phyloP scores from a whole-genome alignment of 306 rosid genomes.

The peach (Prunus persica) region Prunus_persica_NCBIv2 NC_034011.1:25306001-25306500 shows the following conservation, averaged over 20 bases:
- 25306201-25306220: slow-evolving; percentile 65
- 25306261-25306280: slow-evolving; percentile 75
- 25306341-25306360: slow-evolving; percentile 88
- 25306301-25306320: slow-evolving; percentile 98
- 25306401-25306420: slow-evolving; percentile 96
- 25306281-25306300: slow-evolving; percentile 92
- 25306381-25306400: slow-evolving; percentile 92
- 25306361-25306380: slow-evolving; percentile 68
- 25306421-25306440: slow-evolving; percentile 77
- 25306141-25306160: slow-evolving; percentile 97
- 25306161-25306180: slow-evolving; percentile 90
- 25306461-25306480: slow-evolving; percentile 85
- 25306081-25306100: slow-evolving; percentile 58
- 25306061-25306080: slow-evolving; percentile 61
- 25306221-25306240: slow-evolving; percentile 80
- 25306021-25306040: slow-evolving; percentile 53
- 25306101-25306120: slow-evolving; percentile 76
- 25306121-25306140: slow-evolving; percentile 84
- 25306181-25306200: slow-evolving; percentile 57
- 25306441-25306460: slow-evolving; percentile 86
- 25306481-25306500: slow-evolving; percentile 68
- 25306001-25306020: slow-evolving; percentile 56
- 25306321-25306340: slow-evolving; percentile 98
- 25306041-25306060: slow-evolving; percentile 63
- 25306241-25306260: slow-evolving; percentile 86